Conservation (phyloP, 371 early-diverging fungal species). For the Mucor sp. region DNA sequence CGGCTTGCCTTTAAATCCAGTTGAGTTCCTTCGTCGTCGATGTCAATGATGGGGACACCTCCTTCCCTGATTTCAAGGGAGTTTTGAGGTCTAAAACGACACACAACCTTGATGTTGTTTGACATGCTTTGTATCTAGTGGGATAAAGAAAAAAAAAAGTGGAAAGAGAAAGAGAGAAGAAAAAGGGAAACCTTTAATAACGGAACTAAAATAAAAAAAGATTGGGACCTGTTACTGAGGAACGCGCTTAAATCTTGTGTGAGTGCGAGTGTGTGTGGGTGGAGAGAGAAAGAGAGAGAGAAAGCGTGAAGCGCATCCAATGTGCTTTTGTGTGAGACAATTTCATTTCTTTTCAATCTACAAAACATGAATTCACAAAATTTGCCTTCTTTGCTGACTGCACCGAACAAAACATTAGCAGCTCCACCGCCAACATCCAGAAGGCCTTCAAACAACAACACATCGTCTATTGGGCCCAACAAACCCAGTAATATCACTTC, state of each 20-base stretch:
- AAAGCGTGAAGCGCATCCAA: not conserved
- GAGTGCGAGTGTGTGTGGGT: no score
- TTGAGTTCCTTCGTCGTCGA: slow-evolving; percentile 80
- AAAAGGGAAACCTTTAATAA: not conserved
- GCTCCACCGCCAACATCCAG: slow-evolving; percentile 21
- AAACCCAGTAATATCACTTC: slow-evolving; percentile 2
- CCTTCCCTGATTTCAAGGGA: slow-evolving; percentile 86
- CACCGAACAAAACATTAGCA: slow-evolving; percentile 37
- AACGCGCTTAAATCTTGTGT: not conserved
- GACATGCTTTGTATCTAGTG: slow-evolving; percentile 30
- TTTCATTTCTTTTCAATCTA: not conserved
- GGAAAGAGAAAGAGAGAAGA: not conserved
- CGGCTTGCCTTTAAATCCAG: slow-evolving; percentile 67
- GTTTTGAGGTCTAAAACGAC: slow-evolving; percentile 97
- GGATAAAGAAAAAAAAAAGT: not conserved
- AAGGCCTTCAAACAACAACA: slow-evolving; percentile 26
- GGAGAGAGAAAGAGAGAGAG: no score
- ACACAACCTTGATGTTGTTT: slow-evolving; percentile 95
- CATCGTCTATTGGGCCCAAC: not conserved
- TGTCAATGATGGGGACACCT: slow-evolving; percentile 81
- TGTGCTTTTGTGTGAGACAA: not conserved
- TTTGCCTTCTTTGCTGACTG: slow-evolving; percentile 22
- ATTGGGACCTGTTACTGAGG: no score
- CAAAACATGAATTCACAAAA: not conserved
- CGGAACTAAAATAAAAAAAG: no score